Base-by-base conservation (phyloP, 164 flowering plant species). In the Umbellularia californica region DNA sequence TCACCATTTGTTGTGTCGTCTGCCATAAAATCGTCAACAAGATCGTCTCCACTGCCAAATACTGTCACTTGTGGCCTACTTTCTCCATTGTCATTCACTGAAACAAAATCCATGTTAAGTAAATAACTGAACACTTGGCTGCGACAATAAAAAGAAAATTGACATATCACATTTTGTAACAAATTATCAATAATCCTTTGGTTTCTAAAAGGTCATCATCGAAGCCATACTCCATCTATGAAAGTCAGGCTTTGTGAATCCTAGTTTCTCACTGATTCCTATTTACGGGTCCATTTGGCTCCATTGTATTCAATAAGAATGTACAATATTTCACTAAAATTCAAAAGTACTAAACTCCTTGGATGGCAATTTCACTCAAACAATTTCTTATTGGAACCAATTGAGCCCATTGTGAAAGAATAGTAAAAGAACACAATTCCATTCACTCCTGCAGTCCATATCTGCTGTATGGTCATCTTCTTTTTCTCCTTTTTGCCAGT, bases 31-130 rank as follows among this genome's bases (percentile, higher is more conserved):
- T 92, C 97, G 75, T 92, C 98, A 3, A 89, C 94, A 41, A 94
- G 95, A 78, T 92, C 97, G 62, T 94, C 97, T 13, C 98, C 98
- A 60, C 95, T 88, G 1, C 47, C 13, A 17, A 94, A 79, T 66
- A 85, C 87, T 7, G 88, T 90, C 74, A 88, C 85, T 60, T 82
- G 75, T 85, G 27, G 90, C 83, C 77, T 30, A 52, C 70, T 75
- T 71, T 81, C 87, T 58, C 65, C 78, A 12, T 20, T n/a, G 73
- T 63, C 77, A 47, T 68, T 65, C 65, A 78, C 87, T 85, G 87
- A 65, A 75, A 41, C 35, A 41, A 41, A 75, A 30, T 67, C 1
- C 28, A 30, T 35, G 28, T 28, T 10, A 67, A 15, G 27, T n/a
- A 12, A 1, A 67, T 67, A 19, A 67, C 28, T 15, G 15, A 30